Percentiles rank a stretch among this genome's conserved stretches.
Conservation (phyloP, 2,329 filamentous ascomycete genomes). For the Fusarium sambucinum region DNA sequence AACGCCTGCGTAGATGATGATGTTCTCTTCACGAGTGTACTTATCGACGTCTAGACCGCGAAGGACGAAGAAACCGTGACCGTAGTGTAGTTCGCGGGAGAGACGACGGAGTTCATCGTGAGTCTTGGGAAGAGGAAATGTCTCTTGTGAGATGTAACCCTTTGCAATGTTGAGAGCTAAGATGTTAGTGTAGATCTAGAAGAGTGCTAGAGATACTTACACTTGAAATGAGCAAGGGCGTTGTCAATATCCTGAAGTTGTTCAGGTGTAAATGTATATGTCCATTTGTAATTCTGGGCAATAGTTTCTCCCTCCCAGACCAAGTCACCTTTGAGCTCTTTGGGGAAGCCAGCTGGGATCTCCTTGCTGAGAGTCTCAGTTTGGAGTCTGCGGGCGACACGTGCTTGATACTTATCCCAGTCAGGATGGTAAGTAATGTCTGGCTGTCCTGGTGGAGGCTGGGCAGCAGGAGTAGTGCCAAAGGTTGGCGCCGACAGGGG, state of each 20-base stretch:
- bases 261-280: slow-evolving; percentile 4
- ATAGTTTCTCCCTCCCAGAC: slow-evolving; percentile 35
- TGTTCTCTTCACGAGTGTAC: slow-evolving; percentile 67
- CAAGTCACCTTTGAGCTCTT: slow-evolving; percentile 15
- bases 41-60: slow-evolving; percentile 66
- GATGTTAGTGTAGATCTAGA: background rate
- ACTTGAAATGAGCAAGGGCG: slow-evolving; percentile 26
- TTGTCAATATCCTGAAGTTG: slow-evolving; percentile 22
- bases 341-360: slow-evolving; percentile 20
- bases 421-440: slow-evolving; percentile 33
- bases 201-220: accelerated
- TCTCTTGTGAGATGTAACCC: slow-evolving; percentile 58
- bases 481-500: background rate
- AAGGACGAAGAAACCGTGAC: slow-evolving; percentile 71
- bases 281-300: slow-evolving; percentile 25
- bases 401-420: slow-evolving; percentile 18
- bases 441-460: slow-evolving; percentile 28
- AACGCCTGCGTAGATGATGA: slow-evolving; percentile 71
- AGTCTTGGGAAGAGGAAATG: slow-evolving; percentile 65
- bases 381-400: background rate
- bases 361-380: background rate
- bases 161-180: slow-evolving; percentile 16
- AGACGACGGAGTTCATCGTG: slow-evolving; percentile 63
- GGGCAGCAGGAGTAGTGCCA: slow-evolving; percentile 10
- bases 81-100: slow-evolving; percentile 66